These are phyloP conservation scores for Caulochytrium protostelioides DNA, from an alignment of 371 early-diverging fungal genomes.

Conservation along the genomic window DNA sequence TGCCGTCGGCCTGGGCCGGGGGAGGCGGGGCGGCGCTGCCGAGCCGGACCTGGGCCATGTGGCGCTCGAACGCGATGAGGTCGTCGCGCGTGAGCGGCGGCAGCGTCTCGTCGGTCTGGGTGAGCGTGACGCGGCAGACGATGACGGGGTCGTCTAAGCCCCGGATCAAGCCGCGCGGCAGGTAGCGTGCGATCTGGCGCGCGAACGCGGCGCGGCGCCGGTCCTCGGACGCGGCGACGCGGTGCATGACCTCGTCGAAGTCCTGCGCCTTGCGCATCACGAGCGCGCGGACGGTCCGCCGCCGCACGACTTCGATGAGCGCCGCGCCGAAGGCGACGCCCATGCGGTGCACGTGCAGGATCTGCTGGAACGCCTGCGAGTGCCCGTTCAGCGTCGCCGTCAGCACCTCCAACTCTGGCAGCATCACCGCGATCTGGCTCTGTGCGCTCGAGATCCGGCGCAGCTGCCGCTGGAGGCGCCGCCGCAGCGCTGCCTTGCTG, in stretches of 20 bases:
- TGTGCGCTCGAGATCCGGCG: constrained; percentile 29
- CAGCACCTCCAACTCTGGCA: constrained; percentile 12
- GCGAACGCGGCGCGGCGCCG: constrained; percentile 37
- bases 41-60: too few relatives aligned
- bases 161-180: constrained; percentile 17
- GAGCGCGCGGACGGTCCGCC: constrained; percentile 9
- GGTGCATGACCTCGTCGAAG: constrained; percentile 38
- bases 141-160: constrained; percentile 1
- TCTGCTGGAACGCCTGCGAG: constrained; percentile 25
- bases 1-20: constrained; percentile 4
- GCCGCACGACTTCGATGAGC: constrained; percentile 45
- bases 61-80: too few relatives aligned
- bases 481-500: constrained; percentile 3
- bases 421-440: constrained; percentile 19
- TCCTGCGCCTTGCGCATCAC: constrained; percentile 31
- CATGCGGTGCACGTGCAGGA: constrained; percentile 37
- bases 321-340: constrained; percentile 42
- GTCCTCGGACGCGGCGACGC: constrained; percentile 35
- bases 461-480: constrained; percentile 11
- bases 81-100: too few relatives aligned
- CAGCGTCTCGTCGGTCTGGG: too few relatives aligned
- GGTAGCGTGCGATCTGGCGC: constrained; percentile 25
- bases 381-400: constrained; percentile 15
- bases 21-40: constrained; percentile 3
- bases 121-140: constrained; percentile 1